Percentiles rank a stretch among this genome's conserved stretches.
Conservation (phyloP, 768 basidiomycete genomes). For the Suillus plorans region DNA sequence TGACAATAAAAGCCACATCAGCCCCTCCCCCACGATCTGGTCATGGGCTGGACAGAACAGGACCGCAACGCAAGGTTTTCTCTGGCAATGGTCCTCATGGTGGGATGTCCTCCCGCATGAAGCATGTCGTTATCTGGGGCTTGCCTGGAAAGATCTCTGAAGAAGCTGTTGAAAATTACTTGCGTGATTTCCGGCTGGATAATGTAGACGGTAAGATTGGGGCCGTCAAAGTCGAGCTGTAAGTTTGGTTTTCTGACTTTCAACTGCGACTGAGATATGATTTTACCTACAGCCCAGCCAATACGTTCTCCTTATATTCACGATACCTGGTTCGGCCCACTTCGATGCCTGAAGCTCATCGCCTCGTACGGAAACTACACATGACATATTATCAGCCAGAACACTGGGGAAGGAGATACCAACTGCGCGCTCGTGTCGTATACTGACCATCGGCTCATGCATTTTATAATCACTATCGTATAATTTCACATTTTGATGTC, state of each 20-base stretch:
- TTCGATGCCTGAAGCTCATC: slow-evolving; percentile 66
- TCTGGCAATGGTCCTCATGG: slow-evolving; percentile 47
- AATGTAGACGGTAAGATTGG: slow-evolving; percentile 40
- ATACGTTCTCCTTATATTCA: slow-evolving; percentile 45
- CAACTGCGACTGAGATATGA: slow-evolving; percentile 4
- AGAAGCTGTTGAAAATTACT: slow-evolving; percentile 36
- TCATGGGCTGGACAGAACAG: slow-evolving; percentile 25
- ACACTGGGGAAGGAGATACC: slow-evolving; percentile 37
- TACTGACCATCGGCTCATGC: slow-evolving; percentile 35
- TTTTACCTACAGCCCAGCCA: slow-evolving; percentile 30
- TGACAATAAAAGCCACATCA: slow-evolving; percentile 38
- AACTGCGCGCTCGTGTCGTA: slow-evolving; percentile 48
- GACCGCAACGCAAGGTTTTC: slow-evolving; percentile 12
- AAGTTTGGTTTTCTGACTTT: slow-evolving; percentile 4
- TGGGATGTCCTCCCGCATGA: slow-evolving; percentile 47
- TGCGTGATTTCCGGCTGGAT: slow-evolving; percentile 47
- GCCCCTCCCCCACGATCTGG: slow-evolving; percentile 26
- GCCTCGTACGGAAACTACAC: slow-evolving; percentile 62
- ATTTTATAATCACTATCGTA: slow-evolving; percentile 13
- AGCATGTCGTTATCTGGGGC: slow-evolving; percentile 59
- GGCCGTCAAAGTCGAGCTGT: slow-evolving; percentile 52
- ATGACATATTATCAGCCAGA: slow-evolving; percentile 48
- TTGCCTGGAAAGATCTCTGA: slow-evolving; percentile 49
- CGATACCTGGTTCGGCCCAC: slow-evolving; percentile 56
- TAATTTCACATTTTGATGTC: slow-evolving; percentile 13